Evolutionary conservation across 768 basidiomycete species (phyloP).

Genomic region (Boletus fagicola): DNA sequence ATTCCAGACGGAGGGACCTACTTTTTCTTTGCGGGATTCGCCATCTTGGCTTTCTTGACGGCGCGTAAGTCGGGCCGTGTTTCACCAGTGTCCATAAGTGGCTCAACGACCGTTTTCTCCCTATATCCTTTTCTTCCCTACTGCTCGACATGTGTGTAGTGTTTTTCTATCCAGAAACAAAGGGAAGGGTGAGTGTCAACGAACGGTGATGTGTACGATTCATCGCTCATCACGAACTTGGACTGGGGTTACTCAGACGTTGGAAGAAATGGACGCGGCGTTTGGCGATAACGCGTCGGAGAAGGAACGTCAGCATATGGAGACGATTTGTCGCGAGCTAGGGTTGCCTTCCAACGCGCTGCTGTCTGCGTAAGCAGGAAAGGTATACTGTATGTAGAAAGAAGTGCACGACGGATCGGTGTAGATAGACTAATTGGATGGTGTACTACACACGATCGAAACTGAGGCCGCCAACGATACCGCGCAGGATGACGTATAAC

Average conservation of each 20-base stretch:
- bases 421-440: neutral
- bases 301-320: conserved; percentile 28
- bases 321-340: conserved; percentile 27
- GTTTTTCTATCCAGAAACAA: conserved; percentile 32
- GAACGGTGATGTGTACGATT: neutral
- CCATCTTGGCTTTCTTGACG: too few relatives aligned
- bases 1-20: conserved; percentile 14
- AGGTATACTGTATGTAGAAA: too few relatives aligned
- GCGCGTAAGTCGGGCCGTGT: conserved; percentile 14
- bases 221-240: neutral
- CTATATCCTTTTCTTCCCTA: too few relatives aligned
- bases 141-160: conserved; percentile 5
- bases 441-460: neutral
- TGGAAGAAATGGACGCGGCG: conserved; percentile 35
- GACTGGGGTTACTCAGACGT: conserved; percentile 19
- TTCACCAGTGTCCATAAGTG: neutral
- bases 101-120: neutral
- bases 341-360: conserved; percentile 30
- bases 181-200: conserved; percentile 29
- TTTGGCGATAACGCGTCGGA: conserved; percentile 32
- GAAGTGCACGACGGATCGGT: neutral
- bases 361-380: conserved; percentile 10
- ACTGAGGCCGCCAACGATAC: neutral
- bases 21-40: too few relatives aligned
- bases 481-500: neutral